phyloP scores from a whole-genome alignment of 2,329 filamentous ascomycete genomes.

The Hymenoscyphus occultus region DNA sequence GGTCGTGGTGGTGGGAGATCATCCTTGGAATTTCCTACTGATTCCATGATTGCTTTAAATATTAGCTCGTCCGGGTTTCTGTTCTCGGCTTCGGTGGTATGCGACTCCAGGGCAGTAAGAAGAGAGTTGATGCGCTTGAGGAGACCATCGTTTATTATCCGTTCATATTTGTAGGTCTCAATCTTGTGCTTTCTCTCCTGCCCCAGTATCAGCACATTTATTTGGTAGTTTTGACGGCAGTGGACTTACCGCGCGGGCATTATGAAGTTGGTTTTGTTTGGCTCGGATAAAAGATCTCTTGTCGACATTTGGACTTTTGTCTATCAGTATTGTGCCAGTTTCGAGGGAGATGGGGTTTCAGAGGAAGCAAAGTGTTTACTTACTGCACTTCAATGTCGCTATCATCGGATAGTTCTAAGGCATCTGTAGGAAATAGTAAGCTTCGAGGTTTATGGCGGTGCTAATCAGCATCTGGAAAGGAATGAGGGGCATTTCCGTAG shows the following conservation, averaged over 20 bases:
- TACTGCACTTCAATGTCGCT: conserved; percentile 92
- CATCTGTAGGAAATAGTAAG: conserved; percentile 56
- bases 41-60: conserved; percentile 86
- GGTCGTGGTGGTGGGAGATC: conserved; percentile 72
- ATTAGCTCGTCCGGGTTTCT: conserved; percentile 75
- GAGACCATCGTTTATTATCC: conserved; percentile 87
- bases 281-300: conserved; percentile 97
- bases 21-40: conserved; percentile 67
- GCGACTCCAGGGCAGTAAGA: conserved; percentile 69
- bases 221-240: conserved; percentile 58
- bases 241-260: neutral
- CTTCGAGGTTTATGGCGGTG: conserved; percentile 32
- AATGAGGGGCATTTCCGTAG: conserved; percentile 4
- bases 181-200: conserved; percentile 80
- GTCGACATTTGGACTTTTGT: conserved; percentile 76
- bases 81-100: conserved; percentile 64
- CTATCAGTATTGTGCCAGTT: neutral
- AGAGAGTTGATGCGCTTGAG: conserved; percentile 79
- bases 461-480: neutral
- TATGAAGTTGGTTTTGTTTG: conserved; percentile 84
- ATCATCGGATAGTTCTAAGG: conserved; percentile 95
- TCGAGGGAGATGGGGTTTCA: neutral
- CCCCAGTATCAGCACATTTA: conserved; percentile 54
- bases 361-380: conserved; percentile 16
- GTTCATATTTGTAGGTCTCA: conserved; percentile 87